Conservation (phyloP, 148 eudicot genomes). For the Camellia granthamiana region DNA sequence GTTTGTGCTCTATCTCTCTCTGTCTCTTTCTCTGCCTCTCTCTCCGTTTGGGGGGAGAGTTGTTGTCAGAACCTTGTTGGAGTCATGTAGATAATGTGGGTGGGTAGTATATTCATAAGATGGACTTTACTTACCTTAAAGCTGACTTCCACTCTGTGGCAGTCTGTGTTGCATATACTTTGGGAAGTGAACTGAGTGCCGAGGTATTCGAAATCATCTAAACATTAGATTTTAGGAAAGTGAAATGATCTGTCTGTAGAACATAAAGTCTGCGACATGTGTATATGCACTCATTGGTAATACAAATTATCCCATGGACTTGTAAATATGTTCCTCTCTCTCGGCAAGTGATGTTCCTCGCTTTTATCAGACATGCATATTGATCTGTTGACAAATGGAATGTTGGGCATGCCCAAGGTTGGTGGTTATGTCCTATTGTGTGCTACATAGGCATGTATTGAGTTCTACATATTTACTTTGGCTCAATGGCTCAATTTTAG, state of each 20-base stretch:
- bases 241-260: background rate
- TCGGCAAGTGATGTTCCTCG: background rate
- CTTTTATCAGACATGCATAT: background rate
- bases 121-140: background rate
- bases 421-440: background rate
- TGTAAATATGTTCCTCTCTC: too few relatives aligned
- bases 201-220: background rate
- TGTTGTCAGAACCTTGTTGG: background rate
- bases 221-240: background rate
- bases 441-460: background rate
- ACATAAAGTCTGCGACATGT: background rate
- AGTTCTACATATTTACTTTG: background rate
- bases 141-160: background rate
- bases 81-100: background rate
- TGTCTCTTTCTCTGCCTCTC: background rate
- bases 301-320: background rate
- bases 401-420: constrained; percentile 1
- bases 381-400: background rate
- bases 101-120: background rate
- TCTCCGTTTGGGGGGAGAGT: background rate
- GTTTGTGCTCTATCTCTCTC: background rate
- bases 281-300: background rate
- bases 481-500: background rate
- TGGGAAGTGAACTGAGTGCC: background rate
- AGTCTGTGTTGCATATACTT: background rate